Conservation (phyloP, 1,139 yeast genomes). For the Candida sp. region DNA sequence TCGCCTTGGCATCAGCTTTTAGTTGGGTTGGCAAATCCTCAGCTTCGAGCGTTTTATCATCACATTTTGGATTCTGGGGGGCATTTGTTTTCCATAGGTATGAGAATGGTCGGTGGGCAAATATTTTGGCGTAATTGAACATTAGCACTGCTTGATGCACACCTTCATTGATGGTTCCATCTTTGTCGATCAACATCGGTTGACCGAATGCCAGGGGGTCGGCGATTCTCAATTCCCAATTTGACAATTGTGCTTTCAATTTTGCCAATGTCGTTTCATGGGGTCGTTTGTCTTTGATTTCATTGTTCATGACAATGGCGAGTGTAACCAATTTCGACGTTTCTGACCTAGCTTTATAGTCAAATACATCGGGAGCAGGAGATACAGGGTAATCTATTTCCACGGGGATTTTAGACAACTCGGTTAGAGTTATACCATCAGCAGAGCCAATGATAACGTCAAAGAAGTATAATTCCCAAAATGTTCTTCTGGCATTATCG, state of each 20-base stretch:
- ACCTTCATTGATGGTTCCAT: conserved; percentile 47
- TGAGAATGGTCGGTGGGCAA: conserved; percentile 50
- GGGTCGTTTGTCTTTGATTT: conserved; percentile 34
- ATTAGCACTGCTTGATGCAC: conserved; percentile 45
- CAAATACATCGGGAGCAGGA: conserved; percentile 32
- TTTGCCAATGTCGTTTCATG: conserved; percentile 26
- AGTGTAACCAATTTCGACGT: conserved; percentile 46
- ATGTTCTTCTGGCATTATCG: conserved; percentile 39
- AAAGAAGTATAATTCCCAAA: conserved; percentile 48
- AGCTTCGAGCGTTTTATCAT: conserved; percentile 9
- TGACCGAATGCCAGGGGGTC: conserved; percentile 40
- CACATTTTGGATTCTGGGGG: conserved; percentile 38
- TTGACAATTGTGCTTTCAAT: conserved; percentile 42
- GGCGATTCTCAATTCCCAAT: conserved; percentile 44
- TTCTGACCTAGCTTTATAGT: conserved; percentile 45
- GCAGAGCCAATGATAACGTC: conserved; percentile 51
- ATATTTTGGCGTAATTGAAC: conserved; percentile 46
- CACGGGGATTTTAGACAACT: conserved; percentile 26
- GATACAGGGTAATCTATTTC: conserved; percentile 31
- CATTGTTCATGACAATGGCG: conserved; percentile 42
- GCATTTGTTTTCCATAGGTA: conserved; percentile 46
- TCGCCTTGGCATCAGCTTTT: conserved; percentile 32
- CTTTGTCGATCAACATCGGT: conserved; percentile 35
- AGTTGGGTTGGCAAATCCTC: conserved; percentile 9
- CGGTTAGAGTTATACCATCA: conserved; percentile 44